A percentile compares a stretch with the other conserved stretches of the same genome.
Evolutionary conservation across 2,329 filamentous ascomycete genomes (phyloP).

Genomic region (Diaporthe longicolla): DNA sequence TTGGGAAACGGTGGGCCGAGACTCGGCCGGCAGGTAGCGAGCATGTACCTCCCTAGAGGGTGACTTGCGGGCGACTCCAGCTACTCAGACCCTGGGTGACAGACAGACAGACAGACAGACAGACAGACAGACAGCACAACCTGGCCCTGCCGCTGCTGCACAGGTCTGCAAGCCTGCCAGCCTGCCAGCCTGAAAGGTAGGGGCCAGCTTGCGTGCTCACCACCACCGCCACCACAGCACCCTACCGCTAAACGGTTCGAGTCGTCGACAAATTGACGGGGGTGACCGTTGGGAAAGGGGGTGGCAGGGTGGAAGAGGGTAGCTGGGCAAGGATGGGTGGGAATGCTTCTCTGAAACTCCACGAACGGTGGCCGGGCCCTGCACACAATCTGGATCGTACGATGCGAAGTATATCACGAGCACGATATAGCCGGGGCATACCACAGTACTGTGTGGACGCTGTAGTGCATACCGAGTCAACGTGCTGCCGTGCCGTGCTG

Average conservation of each 20-base stretch:
- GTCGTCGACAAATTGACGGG: not conserved
- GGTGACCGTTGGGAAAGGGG: not conserved
- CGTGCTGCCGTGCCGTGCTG: not conserved
- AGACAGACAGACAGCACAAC: too few species aligned
- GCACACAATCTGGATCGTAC: conserved; percentile 26
- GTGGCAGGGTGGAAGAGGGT: too few species aligned
- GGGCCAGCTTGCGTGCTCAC: conserved; percentile 5
- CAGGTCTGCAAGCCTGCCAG: too few species aligned
- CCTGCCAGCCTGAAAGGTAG: too few species aligned
- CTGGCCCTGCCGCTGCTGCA: not conserved
- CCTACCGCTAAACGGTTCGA: conserved; percentile 7
- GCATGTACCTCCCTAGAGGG: conserved; percentile 12
- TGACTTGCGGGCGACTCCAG: conserved; percentile 24
- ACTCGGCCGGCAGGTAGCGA: conserved; percentile 23
- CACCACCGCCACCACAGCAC: not conserved
- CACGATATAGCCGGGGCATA: conserved; percentile 9
- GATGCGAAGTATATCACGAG: conserved; percentile 13
- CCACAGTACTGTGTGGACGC: not conserved
- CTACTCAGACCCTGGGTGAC: conserved; percentile 11
- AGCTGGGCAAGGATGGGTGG: not conserved
- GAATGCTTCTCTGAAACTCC: conserved; percentile 28
- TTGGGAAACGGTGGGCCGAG: conserved; percentile 22
- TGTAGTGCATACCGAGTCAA: too few species aligned
- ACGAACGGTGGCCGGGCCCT: conserved; percentile 24
- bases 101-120: too few species aligned